Base-by-base conservation (phyloP, 257 asterid species). In the Hygrophila difformis region DNA sequence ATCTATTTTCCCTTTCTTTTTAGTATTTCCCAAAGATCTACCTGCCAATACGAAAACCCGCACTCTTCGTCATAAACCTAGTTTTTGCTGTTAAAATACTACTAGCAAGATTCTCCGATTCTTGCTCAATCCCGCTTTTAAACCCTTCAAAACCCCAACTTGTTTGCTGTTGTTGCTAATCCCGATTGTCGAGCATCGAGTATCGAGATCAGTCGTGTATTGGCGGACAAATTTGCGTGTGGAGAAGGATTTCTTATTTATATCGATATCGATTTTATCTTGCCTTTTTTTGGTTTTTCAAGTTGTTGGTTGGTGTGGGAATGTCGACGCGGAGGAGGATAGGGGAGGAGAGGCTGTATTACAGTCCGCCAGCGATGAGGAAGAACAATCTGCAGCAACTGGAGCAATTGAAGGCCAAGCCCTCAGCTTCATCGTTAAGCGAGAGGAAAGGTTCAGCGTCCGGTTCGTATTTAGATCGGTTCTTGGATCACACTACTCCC, bases 301-400 rank as follows among this genome's bases (percentile, higher is more conserved):
- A n/a, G 46, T 53, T 21, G 33, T 51, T 45, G 47, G 53, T 44
- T 31, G 29, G 29, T 33, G n/a, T n/a, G 12, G 37, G 26, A 57
- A 70, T 70, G 79, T 61, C 86, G 51, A 71, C 70, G 39, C 70
- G 79, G 57, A 68, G 77, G 51, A 64, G 59, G 34, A 41, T 56
- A 17, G 87, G 81, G 5, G 94, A 77, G 31, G 82, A 75, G 18
- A 73, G 89, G 55, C 68, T 79, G 63, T 89, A 84, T 56, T 71
- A 71, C 74, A 64, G 93, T 61, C 93, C 94, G 0, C 97, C 97
- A 18, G 93, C 96, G 38, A 60, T 89, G 87, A 64, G 94, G 29
- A 59, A 54, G 76, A 34, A 55, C 36, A 67, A 71, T 53, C 77
- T n/a, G n/a, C n/a, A 76, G 56, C 73, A 58, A 12, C 78, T 65